Conservation (phyloP, 2,329 filamentous ascomycete genomes). For the Nigrospora sphaerica region DNA sequence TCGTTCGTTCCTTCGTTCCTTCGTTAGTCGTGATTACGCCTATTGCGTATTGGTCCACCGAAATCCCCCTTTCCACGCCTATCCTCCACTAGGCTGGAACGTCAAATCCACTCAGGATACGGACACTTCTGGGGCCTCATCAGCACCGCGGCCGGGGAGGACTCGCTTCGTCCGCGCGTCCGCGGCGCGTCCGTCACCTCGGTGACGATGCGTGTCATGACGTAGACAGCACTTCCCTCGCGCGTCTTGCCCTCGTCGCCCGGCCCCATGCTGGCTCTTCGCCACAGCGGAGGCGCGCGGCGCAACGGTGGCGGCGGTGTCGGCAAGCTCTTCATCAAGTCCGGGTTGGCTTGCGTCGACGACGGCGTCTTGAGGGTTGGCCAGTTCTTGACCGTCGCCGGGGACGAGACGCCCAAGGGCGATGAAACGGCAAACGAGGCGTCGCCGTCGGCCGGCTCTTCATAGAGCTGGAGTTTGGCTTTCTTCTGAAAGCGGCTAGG, state of each 20-base stretch:
- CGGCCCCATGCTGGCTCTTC: not conserved
- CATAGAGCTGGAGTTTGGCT: not conserved
- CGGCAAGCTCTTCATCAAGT: not conserved
- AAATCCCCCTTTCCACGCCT: not conserved
- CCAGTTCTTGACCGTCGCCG: not conserved
- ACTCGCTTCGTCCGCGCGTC: not conserved
- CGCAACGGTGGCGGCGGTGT: not conserved
- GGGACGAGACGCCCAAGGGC: no score
- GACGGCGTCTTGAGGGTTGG: not conserved
- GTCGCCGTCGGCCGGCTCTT: not conserved
- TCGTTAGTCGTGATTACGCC: not conserved
- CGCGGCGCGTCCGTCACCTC: not conserved
- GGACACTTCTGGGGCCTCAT: no score
- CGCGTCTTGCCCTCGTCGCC: not conserved
- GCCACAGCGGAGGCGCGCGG: not conserved
- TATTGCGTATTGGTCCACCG: not conserved
- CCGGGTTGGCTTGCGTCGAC: not conserved
- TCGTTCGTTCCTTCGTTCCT: no score
- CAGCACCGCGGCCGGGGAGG: not conserved
- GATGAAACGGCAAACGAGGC: not conserved
- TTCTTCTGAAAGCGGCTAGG: conserved; percentile 1
- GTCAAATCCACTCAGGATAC: not conserved
- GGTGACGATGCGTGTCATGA: not conserved
- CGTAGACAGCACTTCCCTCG: not conserved
- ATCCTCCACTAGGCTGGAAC: no score